A percentile compares a stretch with the other conserved stretches of the same genome.
phyloP scores from a whole-genome alignment of 2,329 filamentous ascomycete species.

The Botrytis squamosa region DNA sequence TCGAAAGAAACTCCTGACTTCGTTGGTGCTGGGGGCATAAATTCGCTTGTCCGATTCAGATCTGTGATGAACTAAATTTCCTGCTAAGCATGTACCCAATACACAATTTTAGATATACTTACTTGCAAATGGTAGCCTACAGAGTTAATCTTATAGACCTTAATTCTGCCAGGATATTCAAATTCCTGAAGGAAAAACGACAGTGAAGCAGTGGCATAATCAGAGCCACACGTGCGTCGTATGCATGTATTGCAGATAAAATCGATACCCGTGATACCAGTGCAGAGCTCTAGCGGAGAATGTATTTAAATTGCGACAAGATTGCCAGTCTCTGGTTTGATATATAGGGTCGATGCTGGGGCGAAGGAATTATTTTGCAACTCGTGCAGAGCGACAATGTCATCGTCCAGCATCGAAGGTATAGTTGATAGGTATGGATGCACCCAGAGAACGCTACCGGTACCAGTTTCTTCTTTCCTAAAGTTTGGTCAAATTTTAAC shows the following conservation, averaged over 20 bases:
- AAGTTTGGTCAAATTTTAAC: background rate
- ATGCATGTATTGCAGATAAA: slow-evolving; percentile 21
- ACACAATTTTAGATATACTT: background rate
- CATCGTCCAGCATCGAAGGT: background rate
- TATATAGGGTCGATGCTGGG: background rate
- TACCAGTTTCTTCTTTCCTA: background rate
- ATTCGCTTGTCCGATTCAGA: slow-evolving; percentile 18
- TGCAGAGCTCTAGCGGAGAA: background rate
- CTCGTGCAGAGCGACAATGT: background rate
- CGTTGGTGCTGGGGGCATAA: slow-evolving; percentile 16
- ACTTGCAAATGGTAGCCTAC: slow-evolving; percentile 24
- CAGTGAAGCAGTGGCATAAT: slow-evolving; percentile 21
- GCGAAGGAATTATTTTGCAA: background rate
- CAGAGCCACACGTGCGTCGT: slow-evolving; percentile 18
- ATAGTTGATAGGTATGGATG: background rate
- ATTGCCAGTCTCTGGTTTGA: background rate
- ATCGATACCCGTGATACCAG: slow-evolving; percentile 20
- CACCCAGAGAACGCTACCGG: background rate
- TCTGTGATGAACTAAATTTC: slow-evolving; percentile 23
- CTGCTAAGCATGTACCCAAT: background rate
- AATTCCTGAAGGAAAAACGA: slow-evolving; percentile 21
- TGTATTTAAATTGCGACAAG: background rate
- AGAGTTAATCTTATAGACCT: slow-evolving; percentile 22
- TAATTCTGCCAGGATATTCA: slow-evolving; percentile 23
- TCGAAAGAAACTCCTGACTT: slow-evolving; percentile 8